phyloP scores from a whole-genome alignment of 129 eudicot species.

The Tagetes patula region DNA sequence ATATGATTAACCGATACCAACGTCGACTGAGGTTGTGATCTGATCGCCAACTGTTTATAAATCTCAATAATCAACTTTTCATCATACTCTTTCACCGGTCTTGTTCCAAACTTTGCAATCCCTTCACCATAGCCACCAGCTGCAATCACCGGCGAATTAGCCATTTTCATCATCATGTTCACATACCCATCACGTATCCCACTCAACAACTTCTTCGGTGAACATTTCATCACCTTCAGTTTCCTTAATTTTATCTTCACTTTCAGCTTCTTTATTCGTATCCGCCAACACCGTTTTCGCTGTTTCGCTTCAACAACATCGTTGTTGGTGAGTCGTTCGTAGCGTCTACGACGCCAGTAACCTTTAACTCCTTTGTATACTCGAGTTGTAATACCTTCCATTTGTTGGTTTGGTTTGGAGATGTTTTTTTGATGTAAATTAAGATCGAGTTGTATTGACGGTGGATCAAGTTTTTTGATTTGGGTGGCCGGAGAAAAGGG shows the following conservation, averaged over 20 bases:
- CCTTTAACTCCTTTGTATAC: slow-evolving; percentile 57
- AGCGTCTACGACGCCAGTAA: slow-evolving; percentile 66
- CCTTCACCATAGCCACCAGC: slow-evolving; percentile 30
- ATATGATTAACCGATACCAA: no score
- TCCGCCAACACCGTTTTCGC: slow-evolving; percentile 33
- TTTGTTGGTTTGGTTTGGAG: not conserved
- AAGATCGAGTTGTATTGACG: not conserved
- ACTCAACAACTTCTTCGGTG: slow-evolving; percentile 39
- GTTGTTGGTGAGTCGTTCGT: slow-evolving; percentile 40
- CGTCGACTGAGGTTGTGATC: slow-evolving; percentile 19
- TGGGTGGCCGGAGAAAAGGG: not conserved
- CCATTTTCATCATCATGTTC: slow-evolving; percentile 45
- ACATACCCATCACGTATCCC: slow-evolving; percentile 44
- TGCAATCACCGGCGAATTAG: slow-evolving; percentile 27
- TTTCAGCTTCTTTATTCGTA: slow-evolving; percentile 30
- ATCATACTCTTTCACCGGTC: slow-evolving; percentile 43
- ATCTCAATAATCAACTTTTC: slow-evolving; percentile 43
- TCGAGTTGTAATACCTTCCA: slow-evolving; percentile 55
- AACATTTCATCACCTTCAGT: slow-evolving; percentile 24
- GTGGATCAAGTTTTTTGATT: not conserved
- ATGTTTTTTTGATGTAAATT: not conserved
- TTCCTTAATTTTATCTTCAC: slow-evolving; percentile 34
- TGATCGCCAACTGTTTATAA: slow-evolving; percentile 39
- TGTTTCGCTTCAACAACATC: not conserved
- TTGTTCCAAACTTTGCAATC: slow-evolving; percentile 27